Percentiles rank a stretch among this genome's conserved stretches.
These are phyloP conservation scores for Cantharellus anzutake DNA, from an alignment of 768 basidiomycete species.

Conservation along the genomic window DNA sequence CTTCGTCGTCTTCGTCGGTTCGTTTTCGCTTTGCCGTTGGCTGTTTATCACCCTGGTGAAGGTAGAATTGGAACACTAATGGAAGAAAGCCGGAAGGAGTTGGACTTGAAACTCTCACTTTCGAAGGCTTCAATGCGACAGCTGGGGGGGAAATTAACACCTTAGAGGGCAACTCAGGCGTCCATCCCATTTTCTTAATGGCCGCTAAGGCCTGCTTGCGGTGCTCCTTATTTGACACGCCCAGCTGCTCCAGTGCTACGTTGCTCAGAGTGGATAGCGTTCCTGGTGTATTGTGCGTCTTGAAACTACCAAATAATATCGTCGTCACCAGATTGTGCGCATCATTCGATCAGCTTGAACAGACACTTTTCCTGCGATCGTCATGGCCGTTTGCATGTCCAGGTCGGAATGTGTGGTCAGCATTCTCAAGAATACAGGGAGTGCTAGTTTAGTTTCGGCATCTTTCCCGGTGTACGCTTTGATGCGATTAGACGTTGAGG, in stretches of 20 bases:
- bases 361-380: constrained; percentile 49
- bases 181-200: constrained; percentile 39
- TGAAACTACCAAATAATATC: constrained; percentile 32
- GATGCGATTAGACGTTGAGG: too few relatives aligned
- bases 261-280: constrained; percentile 41
- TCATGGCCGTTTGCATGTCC: constrained; percentile 46
- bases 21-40: constrained; percentile 19
- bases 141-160: neutral
- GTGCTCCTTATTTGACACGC: constrained; percentile 44
- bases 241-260: constrained; percentile 33
- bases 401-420: constrained; percentile 34
- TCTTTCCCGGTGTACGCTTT: neutral
- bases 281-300: constrained; percentile 41
- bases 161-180: constrained; percentile 13
- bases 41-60: constrained; percentile 16
- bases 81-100: neutral
- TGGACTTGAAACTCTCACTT: too few relatives aligned
- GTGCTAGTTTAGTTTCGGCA: constrained; percentile 25
- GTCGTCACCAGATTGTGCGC: neutral
- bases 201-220: constrained; percentile 40
- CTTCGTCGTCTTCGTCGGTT: constrained; percentile 32
- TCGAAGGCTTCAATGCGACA: neutral
- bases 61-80: neutral
- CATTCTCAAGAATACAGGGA: constrained; percentile 49
- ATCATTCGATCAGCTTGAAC: constrained; percentile 9